Base-by-base conservation (phyloP, 2,329 filamentous ascomycete species). In the Trichoderma lentiforme region DNA sequence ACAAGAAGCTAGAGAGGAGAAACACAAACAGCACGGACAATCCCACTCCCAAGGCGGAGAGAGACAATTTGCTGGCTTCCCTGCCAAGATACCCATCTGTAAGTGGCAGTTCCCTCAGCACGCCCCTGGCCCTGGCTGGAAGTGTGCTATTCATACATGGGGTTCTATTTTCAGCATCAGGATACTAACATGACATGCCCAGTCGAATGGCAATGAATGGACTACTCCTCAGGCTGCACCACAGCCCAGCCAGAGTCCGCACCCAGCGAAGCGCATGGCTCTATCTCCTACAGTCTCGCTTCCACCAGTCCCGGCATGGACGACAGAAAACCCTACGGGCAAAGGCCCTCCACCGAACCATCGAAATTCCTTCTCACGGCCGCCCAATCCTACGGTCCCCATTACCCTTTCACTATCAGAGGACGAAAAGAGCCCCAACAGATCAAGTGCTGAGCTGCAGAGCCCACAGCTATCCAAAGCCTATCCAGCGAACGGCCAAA, bases 321-420 rank as follows among this genome's bases (percentile, higher is more conserved):
- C 82, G 1, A 78, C 73, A 8, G 84, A 85, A 34, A 79, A 78
- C 26, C 72, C 72, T 43, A 72, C 75, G 7, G 73, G 73, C 21
- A 80, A 78, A 24, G 67, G 73, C 15, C 66, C 57, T 47, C 71
- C 72, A 36, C 39, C 73, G 18, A 57, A 56, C 43, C 75, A 72
- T 21, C 77, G 75, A 70, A 73, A 73, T 56, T 75, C 77, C 3
- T 66, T 72, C 7, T 75, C 73, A 62, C 77, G 78, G 12, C 66
- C 66, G 3, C 79, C 79, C 26, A 78, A 74, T 60, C 72, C 79
- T 11, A 79, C 80, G 30, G 76, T 80, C 2, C 85, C 85, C 0
- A 86, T 87, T 18, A 89, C 82, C 70, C 80, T 90, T 1, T 89
- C 88, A 0, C 81, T 90, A 2, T 89, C 88, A 3, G 88, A 90